Percentiles rank a stretch among this genome's conserved stretches.
These are phyloP conservation scores for Linderina pennispora DNA, from an alignment of 192 early-diverging fungal species.

Conservation along the genomic window DNA sequence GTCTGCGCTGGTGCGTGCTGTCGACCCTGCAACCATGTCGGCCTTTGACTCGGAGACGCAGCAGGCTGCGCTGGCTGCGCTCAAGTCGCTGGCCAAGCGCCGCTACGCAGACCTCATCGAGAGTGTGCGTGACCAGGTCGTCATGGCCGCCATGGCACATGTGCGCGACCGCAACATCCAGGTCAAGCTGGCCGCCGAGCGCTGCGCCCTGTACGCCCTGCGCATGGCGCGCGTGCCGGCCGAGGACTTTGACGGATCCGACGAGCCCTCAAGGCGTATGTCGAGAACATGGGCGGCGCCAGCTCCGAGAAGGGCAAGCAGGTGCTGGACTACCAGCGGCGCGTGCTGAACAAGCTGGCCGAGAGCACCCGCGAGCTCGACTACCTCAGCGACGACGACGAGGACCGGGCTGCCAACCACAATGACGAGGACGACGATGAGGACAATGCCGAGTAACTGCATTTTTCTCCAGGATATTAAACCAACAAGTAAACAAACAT, in stretches of 20 bases:
- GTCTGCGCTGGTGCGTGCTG: conserved; percentile 14
- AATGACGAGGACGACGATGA: neutral
- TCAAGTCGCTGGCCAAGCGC: conserved; percentile 54
- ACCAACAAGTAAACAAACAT: too few relatives aligned
- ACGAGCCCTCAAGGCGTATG: conserved; percentile 18
- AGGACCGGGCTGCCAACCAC: conserved; percentile 1
- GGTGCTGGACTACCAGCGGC: conserved; percentile 55
- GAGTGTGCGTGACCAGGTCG: conserved; percentile 48
- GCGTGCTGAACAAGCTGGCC: conserved; percentile 45
- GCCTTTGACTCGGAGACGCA: conserved; percentile 37
- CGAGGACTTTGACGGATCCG: conserved; percentile 17
- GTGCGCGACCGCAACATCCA: conserved; percentile 77
- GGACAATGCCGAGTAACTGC: too few relatives aligned
- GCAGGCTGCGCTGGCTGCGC: conserved; percentile 48
- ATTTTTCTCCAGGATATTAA: too few relatives aligned
- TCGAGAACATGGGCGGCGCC: conserved; percentile 46
- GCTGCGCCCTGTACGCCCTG: conserved; percentile 66
- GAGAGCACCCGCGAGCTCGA: conserved; percentile 39
- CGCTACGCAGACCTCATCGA: conserved; percentile 38
- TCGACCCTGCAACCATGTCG: conserved; percentile 13
- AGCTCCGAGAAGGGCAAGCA: conserved; percentile 43
- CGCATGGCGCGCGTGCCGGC: conserved; percentile 45
- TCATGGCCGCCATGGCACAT: conserved; percentile 61
- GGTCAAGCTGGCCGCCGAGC: conserved; percentile 82
- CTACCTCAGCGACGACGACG: conserved; percentile 38